Conservation (phyloP, 495 filamentous ascomycete genomes). For the Bathelium albidoporum region DNA sequence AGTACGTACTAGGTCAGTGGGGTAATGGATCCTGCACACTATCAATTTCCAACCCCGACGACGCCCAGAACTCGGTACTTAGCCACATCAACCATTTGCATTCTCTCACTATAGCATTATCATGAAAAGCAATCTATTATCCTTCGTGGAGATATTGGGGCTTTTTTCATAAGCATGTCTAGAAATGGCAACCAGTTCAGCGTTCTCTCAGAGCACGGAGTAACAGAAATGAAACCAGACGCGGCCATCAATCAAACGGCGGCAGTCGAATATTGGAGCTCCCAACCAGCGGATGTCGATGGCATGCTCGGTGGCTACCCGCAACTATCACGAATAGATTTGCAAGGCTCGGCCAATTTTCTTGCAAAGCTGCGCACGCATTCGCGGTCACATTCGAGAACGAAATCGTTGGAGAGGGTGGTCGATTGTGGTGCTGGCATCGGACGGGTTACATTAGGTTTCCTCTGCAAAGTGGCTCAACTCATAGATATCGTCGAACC, state of each 20-base stretch:
- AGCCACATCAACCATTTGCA: too few relatives aligned
- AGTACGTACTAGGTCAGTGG: too few relatives aligned
- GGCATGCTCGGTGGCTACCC: conserved; percentile 83
- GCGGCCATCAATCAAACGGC: conserved; percentile 38
- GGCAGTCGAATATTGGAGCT: conserved; percentile 65
- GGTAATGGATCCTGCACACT: too few relatives aligned
- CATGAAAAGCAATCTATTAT: neutral
- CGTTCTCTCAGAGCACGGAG: neutral
- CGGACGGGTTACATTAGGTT: conserved; percentile 49
- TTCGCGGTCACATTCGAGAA: conserved; percentile 11
- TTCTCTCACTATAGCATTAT: neutral
- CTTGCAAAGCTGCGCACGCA: conserved; percentile 55
- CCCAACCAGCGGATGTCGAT: conserved; percentile 55
- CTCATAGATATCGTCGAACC: conserved; percentile 54
- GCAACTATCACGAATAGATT: conserved; percentile 61
- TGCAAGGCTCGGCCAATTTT: conserved; percentile 67
- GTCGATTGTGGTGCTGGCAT: conserved; percentile 57
- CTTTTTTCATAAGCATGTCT: neutral
- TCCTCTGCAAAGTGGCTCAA: conserved; percentile 43
- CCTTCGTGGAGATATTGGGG: neutral
- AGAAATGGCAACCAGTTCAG: neutral
- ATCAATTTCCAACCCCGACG: too few relatives aligned
- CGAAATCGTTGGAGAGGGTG: conserved; percentile 30
- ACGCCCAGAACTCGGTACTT: too few relatives aligned
- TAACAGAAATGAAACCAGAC: conserved; percentile 25